Evolutionary conservation across 306 rosid species (phyloP), one percentile per base, ranked within the genome.

Genomic region (Prunus armeniaca): DNA sequence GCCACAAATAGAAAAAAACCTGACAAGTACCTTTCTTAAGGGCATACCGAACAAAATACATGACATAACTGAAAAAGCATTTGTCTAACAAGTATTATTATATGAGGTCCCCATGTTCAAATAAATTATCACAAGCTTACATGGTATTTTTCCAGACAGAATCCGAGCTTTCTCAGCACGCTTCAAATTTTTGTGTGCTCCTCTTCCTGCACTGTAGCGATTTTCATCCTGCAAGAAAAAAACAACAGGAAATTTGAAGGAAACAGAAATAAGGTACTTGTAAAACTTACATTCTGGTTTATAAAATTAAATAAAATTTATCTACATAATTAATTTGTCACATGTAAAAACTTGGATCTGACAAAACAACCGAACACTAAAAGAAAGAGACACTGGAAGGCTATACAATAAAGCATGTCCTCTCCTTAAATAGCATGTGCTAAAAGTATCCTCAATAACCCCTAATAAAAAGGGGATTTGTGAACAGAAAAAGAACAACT

Each of bases 81-180:
- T 12, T 67, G 30, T 46, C 72, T 45, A 45, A 67, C 56, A 43
- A 22, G 55, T 56, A 14, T 18, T 20, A 57, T 17, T 41, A 72
- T 41, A 57, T 4, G 43, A 56, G 22, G 55, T 56, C 11, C 52
- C 5, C 45, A 46, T 17, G 65, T 73, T 47, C 19, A 79, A 61
- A 57, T 76, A 55, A 71, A 75, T 12, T 3, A 27, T 64, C 61
- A 54, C 66, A 67, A 76, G 71, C 94, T 91, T 78, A 94, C 98
- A 83, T 79, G 88, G 89, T 82, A 91, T 73, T 86, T 90, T 91
- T 86, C 83, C 79, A 73, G 92, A 88, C 24, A 90, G 79, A 74
- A 77, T 83, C 41, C 98, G 84, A 52, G 96, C 98, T 87, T 94
- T 94, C 84, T 94, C 98, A 41, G 97, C 97, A 55, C 96, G 98